Conservation (phyloP, 495 filamentous ascomycete genomes). For the Hypoxylon cercidicola region DNA sequence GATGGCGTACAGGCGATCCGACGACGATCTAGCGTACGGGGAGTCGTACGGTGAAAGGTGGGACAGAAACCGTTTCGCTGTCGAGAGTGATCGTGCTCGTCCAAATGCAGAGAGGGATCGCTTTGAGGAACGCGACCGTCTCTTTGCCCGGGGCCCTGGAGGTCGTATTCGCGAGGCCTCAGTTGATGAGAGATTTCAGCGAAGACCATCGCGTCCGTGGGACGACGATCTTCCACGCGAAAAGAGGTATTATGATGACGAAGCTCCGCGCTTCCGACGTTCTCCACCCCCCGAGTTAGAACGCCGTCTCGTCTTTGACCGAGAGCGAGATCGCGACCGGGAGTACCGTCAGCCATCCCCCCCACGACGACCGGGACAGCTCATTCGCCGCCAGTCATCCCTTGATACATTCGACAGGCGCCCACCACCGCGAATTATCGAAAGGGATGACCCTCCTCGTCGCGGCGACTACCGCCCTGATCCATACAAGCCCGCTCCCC, state of each 20-base stretch:
- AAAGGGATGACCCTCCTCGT: slow-evolving; percentile 57
- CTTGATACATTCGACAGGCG: slow-evolving; percentile 63
- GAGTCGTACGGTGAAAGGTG: slow-evolving; percentile 52
- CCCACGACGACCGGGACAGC: slow-evolving; percentile 42
- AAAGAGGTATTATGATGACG: slow-evolving; percentile 54
- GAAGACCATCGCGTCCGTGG: slow-evolving; percentile 46
- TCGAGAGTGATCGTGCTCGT: slow-evolving; percentile 39
- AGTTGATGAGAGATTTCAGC: slow-evolving; percentile 47
- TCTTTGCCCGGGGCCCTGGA: slow-evolving; percentile 37
- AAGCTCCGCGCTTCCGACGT: slow-evolving; percentile 46
- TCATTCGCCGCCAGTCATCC: slow-evolving; percentile 57
- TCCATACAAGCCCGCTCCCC: slow-evolving; percentile 62
- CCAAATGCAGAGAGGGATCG: slow-evolving; percentile 42
- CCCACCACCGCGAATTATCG: slow-evolving; percentile 56
- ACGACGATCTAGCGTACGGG: slow-evolving; percentile 49
- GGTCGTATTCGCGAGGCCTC: slow-evolving; percentile 43
- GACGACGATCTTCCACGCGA: slow-evolving; percentile 52
- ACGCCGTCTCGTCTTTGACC: slow-evolving; percentile 48
- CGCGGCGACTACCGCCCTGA: slow-evolving; percentile 57
- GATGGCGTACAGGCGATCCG: slow-evolving; percentile 47
- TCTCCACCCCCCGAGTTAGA: slow-evolving; percentile 48
- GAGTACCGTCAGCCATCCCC: slow-evolving; percentile 50
- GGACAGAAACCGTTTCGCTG: slow-evolving; percentile 54
- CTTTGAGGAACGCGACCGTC: slow-evolving; percentile 49
- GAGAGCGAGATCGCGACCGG: slow-evolving; percentile 46